Base-by-base conservation (phyloP, 108 stramenopile species). In the Epithemia pelagica region DNA sequence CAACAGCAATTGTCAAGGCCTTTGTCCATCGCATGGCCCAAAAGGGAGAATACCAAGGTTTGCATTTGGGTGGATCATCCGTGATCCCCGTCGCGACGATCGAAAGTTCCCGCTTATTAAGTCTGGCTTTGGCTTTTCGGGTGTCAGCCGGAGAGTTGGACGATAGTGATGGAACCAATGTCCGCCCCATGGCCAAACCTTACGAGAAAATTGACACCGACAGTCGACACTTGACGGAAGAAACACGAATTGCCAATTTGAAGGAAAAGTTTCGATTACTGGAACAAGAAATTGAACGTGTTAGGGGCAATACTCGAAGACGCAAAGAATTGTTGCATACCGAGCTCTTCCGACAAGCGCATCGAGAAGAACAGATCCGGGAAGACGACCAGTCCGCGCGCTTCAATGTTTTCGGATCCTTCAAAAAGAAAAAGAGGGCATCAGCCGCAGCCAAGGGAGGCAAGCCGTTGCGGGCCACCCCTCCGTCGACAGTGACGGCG, bases 71-170 rank as follows among this genome's bases (percentile, higher is more conserved):
- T 30, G 86, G 86, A 2, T 72, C 80, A 20, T 29, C 75, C 53
- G 83, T 66, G 46, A 76, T 86, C 32, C 82, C 88, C 8, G 75
- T 82, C 5, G 72, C 85, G 30, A 69, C 73, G 52, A 78, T 93
- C 27, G 91, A 94, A 29, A 78, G 87, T 15, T 73, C 78, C 26
- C 81, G 89, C 2, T 64, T 94, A 25, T 75, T 88, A 37, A 88
- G 89, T 0, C 85, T 94, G 84, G 88, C 92, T 21, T 78, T 94
- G 30, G 92, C 89, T 19, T 94, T 94, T 72, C 84, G 92, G 33
- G 87, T 82, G 53, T 86, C 89, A 26, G 84, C 92, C 10, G 92
- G 92, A 0, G 83, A 90, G 30, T 69, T 90, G 37, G 72, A 76
- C n/a, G 80, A 88, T 70, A 69, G 78, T 32, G 83, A 75, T 55